A percentile compares a stretch with the other conserved stretches of the same genome.
Conservation (phyloP, 225 moss, liverwort and hornwort species). For the Polytrichum formosum region DNA sequence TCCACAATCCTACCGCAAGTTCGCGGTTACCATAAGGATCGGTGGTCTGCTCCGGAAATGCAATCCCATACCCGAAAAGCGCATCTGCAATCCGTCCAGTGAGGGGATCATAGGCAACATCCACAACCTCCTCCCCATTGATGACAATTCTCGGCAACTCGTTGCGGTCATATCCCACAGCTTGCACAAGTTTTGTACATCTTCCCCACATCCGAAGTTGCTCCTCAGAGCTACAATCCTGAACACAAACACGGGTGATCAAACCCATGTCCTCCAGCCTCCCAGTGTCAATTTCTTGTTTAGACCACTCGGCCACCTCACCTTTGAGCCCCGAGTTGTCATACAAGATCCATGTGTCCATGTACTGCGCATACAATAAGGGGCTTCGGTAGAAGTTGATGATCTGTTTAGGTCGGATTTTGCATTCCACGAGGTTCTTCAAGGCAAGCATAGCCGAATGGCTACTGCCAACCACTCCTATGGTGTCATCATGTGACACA, state of each 20-base stretch:
- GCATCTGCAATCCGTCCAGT: conserved; percentile 42
- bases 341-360: conserved; percentile 54
- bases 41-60: conserved; percentile 44
- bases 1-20: conserved; percentile 51
- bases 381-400: conserved; percentile 59
- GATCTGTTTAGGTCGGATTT: conserved; percentile 29
- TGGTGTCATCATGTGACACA: conserved; percentile 25
- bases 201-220: conserved; percentile 39
- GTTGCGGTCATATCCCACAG: conserved; percentile 48
- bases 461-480: conserved; percentile 58
- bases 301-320: conserved; percentile 55
- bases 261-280: conserved; percentile 23
- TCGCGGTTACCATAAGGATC: conserved; percentile 58
- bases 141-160: conserved; percentile 41
- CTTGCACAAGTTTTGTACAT: conserved; percentile 56
- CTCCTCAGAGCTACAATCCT: conserved; percentile 26
- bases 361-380: conserved; percentile 44
- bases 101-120: conserved; percentile 35
- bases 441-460: conserved; percentile 66
- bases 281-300: conserved; percentile 37
- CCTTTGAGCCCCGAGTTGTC: conserved; percentile 68
- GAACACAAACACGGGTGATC: conserved; percentile 30
- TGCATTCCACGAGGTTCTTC: conserved; percentile 38
- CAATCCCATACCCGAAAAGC: conserved; percentile 61
- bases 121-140: conserved; percentile 29